Evolutionary conservation across 371 early-diverging fungal genomes (phyloP).

Genomic region (Mortierella sp.): DNA sequence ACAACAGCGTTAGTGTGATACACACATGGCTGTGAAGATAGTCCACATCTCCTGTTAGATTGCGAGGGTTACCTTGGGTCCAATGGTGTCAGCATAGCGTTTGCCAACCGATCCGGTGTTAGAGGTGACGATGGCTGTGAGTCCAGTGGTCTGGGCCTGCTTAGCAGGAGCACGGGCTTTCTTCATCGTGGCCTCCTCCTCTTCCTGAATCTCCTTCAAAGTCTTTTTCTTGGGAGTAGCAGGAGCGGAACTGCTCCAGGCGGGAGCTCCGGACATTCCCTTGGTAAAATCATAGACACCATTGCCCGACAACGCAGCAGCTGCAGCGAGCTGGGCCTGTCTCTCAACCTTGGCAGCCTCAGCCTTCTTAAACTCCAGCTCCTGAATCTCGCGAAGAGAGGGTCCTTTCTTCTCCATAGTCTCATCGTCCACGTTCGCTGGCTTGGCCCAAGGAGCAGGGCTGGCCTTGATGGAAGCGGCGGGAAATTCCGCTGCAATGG

Average conservation of each 20-base stretch:
- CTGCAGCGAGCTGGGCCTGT: slow-evolving; percentile 55
- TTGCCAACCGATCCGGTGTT: slow-evolving; percentile 30
- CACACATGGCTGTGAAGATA: neutral
- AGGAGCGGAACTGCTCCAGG: slow-evolving; percentile 70
- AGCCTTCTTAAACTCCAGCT: slow-evolving; percentile 72
- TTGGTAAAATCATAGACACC: slow-evolving; percentile 43
- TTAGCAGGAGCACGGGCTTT: slow-evolving; percentile 52
- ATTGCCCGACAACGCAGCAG: slow-evolving; percentile 32
- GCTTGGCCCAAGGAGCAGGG: slow-evolving; percentile 57
- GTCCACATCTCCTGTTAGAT: neutral
- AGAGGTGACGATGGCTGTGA: slow-evolving; percentile 62
- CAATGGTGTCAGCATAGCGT: slow-evolving; percentile 47
- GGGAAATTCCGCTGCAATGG: slow-evolving; percentile 10
- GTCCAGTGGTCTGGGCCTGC: slow-evolving; percentile 58
- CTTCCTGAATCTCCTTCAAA: slow-evolving; percentile 82
- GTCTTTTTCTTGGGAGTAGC: slow-evolving; percentile 74
- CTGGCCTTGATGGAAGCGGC: slow-evolving; percentile 30
- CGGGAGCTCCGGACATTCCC: slow-evolving; percentile 59
- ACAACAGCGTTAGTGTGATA: neutral
- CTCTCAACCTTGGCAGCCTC: slow-evolving; percentile 60
- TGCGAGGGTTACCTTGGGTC: slow-evolving; percentile 39
- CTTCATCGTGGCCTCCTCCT: slow-evolving; percentile 73
- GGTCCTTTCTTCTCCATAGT: slow-evolving; percentile 26
- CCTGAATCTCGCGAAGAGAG: slow-evolving; percentile 72
- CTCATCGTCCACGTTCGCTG: slow-evolving; percentile 33